Evolutionary conservation across 352 stramenopile genomes (phyloP).

Genomic region (Saprolegnia parasitica): DNA sequence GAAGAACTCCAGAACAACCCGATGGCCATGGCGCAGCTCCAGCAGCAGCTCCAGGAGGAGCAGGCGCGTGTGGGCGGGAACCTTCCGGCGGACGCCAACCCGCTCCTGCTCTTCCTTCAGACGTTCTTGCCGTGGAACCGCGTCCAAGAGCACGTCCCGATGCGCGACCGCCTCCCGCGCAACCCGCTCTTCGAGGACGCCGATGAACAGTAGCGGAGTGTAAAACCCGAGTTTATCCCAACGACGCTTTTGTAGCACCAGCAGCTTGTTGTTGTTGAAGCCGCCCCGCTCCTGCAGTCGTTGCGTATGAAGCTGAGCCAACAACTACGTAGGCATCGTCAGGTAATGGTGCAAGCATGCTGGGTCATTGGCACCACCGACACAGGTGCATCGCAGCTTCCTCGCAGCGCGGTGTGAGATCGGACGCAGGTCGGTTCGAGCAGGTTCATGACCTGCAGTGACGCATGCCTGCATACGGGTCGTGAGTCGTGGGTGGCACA

Average conservation of each 20-base stretch:
- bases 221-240: background rate
- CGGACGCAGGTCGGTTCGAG: too few relatives aligned
- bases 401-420: too few relatives aligned
- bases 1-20: conserved; percentile 41
- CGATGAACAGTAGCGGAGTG: background rate
- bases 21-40: conserved; percentile 37
- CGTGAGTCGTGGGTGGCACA: too few relatives aligned
- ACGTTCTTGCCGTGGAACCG: conserved; percentile 82
- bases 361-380: too few relatives aligned
- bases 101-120: conserved; percentile 79
- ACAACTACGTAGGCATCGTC: too few relatives aligned
- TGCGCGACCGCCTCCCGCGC: conserved; percentile 1
- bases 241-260: background rate
- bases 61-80: conserved; percentile 38
- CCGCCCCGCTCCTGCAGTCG: too few relatives aligned
- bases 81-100: conserved; percentile 70
- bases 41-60: conserved; percentile 51
- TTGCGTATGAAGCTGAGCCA: too few relatives aligned
- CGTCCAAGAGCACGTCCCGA: conserved; percentile 37
- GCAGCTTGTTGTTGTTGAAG: background rate
- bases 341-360: too few relatives aligned
- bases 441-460: too few relatives aligned
- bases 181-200: conserved; percentile 16
- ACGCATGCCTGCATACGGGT: too few relatives aligned
- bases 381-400: too few relatives aligned